phyloP scores from a whole-genome alignment of 805 yeast species.

The Starmera dryadoides region DNA sequence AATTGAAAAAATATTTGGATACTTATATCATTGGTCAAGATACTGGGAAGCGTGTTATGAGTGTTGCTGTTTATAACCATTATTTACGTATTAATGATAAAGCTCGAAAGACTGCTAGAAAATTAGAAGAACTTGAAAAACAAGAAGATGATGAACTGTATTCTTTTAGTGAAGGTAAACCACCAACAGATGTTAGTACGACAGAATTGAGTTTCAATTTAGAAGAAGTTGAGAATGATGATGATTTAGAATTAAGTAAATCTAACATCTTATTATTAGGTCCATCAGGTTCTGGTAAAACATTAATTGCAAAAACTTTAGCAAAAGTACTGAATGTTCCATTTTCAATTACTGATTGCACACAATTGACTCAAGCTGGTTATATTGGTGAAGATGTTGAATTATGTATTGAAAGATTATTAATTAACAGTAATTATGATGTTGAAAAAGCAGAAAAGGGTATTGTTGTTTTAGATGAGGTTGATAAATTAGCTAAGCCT shows the following conservation, averaged over 20 bases:
- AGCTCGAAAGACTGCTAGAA: constrained; percentile 22
- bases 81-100: constrained; percentile 41
- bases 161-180: constrained; percentile 13
- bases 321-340: constrained; percentile 49
- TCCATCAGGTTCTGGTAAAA: constrained; percentile 59
- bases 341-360: constrained; percentile 53
- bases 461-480: constrained; percentile 52
- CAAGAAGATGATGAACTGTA: constrained; percentile 22
- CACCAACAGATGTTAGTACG: constrained; percentile 12
- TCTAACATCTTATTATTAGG: constrained; percentile 51
- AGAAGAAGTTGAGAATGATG: constrained; percentile 21
- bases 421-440: constrained; percentile 43
- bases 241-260: constrained; percentile 42
- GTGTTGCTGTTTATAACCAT: constrained; percentile 57
- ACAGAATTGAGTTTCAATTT: constrained; percentile 22
- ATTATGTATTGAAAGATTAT: constrained; percentile 43
- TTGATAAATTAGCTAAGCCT: constrained; percentile 50
- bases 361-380: constrained; percentile 58
- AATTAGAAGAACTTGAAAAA: constrained; percentile 17
- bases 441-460: constrained; percentile 48
- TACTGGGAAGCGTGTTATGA: constrained; percentile 45
- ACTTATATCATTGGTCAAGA: constrained; percentile 51
- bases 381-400: constrained; percentile 62
- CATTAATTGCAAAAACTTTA: constrained; percentile 46
- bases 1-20: constrained; percentile 38